phyloP scores from a whole-genome alignment of 192 early-diverging fungal genomes.

The Phycomyces blakesleeanus region DNA sequence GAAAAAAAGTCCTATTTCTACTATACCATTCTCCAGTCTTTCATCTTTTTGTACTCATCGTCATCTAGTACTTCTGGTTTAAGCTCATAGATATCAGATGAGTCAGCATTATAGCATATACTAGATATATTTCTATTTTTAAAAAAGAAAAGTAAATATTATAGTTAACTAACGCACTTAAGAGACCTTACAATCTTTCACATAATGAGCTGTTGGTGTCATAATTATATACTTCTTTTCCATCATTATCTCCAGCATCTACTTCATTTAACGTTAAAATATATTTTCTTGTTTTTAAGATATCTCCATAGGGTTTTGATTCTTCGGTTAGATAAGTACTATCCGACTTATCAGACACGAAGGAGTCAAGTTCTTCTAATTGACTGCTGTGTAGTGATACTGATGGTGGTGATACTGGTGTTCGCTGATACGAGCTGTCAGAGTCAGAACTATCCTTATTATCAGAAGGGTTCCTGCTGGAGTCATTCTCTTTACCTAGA shows the following conservation, averaged over 20 bases:
- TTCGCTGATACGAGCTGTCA: no score
- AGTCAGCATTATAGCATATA: background rate
- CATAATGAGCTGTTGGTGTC: background rate
- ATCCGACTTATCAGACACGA: no score
- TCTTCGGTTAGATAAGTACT: no score
- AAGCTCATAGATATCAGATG: slow-evolving; percentile 2
- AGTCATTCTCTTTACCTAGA: no score
- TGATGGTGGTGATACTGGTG: no score
- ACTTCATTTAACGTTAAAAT: no score
- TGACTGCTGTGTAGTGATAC: no score
- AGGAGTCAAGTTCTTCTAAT: no score
- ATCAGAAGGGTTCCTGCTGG: no score
- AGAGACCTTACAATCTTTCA: background rate
- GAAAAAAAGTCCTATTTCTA: background rate
- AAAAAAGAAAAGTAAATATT: slow-evolving; percentile 8
- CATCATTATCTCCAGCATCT: no score
- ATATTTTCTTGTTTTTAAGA: slow-evolving; percentile 2
- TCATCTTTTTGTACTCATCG: slow-evolving; percentile 9
- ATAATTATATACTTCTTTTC: background rate
- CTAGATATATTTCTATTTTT: background rate
- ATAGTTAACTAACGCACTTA: background rate
- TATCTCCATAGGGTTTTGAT: no score
- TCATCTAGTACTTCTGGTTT: slow-evolving; percentile 1
- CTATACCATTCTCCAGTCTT: slow-evolving; percentile 11
- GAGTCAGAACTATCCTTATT: no score